Base-by-base conservation (phyloP, 2,329 filamentous ascomycete species). In the Alternaria hordeiaustralica region DNA sequence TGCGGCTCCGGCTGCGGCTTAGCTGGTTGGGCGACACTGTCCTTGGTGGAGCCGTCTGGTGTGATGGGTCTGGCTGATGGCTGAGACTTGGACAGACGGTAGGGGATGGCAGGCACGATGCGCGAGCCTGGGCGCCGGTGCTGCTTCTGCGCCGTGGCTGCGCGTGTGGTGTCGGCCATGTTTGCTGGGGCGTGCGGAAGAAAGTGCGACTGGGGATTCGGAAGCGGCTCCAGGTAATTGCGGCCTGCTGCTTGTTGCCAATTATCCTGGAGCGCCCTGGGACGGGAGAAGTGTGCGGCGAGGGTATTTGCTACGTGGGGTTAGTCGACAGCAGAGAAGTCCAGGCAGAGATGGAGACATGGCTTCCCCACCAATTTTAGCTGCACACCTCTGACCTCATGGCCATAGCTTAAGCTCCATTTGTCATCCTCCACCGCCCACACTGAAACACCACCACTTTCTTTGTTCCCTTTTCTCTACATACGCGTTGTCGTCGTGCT, bases 141-240 rank as follows among this genome's bases (percentile, higher is more conserved):
- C 64, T 71, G 70, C 66, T 63, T 72, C 62, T 75, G 73, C 60
- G 67, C 61, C 25, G 69, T 61, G 53, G 51, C 60, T 55, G 74
- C 62, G 50, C 58, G 62, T 58, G 74, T 68, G 50, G 73, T 63
- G 41, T 74, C 69, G 70, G 74, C 71, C 63, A 63, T 63, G 50
- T 18, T 55, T 41, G 60, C 12, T 45, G 25, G n/a, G 28, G 36
- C 12, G 55, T 28, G 53, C 53, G 18, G 23, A n/a, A 23, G 21
- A 33, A 41, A 20, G 30, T 25, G 15, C 28, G 46, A 44, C 36
- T 61, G 65, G 61, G 63, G 66, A 64, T n/a, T 30, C 49, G 49
- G 49, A 53, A 78, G 79, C 78, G 76, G 75, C 78, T 81, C 79
- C 79, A 81, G 78, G 78, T 79, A 81, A 80, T 78, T 79, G 77